phyloP scores from a whole-genome alignment of 768 basidiomycete species.

The Hydnum rufescens region DNA sequence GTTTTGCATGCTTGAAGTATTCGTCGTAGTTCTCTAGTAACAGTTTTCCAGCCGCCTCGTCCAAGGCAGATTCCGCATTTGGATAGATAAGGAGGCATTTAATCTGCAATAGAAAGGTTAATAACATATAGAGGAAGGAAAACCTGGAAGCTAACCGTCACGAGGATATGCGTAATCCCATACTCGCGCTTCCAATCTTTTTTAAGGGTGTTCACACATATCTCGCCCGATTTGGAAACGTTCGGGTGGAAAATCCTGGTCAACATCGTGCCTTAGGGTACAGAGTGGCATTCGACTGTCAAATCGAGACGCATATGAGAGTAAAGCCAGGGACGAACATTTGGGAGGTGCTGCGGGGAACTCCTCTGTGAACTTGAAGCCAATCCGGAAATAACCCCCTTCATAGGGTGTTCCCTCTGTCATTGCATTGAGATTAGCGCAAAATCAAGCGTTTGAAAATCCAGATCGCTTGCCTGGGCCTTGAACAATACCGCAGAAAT shows the following conservation, averaged over 20 bases:
- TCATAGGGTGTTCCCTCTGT: constrained; percentile 48
- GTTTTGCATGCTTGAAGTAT: constrained; percentile 68
- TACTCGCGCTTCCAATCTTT: constrained; percentile 91
- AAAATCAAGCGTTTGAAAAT: constrained; percentile 8
- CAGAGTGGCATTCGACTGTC: constrained; percentile 1
- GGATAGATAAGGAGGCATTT: constrained; percentile 94
- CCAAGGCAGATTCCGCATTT: constrained; percentile 87
- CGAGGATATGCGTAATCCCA: constrained; percentile 78
- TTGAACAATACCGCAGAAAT: constrained; percentile 72
- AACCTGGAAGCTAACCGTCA: constrained; percentile 33
- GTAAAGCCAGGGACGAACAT: constrained; percentile 30
- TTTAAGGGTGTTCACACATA: constrained; percentile 93
- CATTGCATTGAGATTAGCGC: background rate
- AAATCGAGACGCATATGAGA: background rate
- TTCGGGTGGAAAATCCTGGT: constrained; percentile 98
- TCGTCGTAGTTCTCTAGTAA: constrained; percentile 75
- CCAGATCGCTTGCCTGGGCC: constrained; percentile 52
- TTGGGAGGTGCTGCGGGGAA: constrained; percentile 89
- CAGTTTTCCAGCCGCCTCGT: constrained; percentile 90
- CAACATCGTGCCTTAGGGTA: constrained; percentile 52
- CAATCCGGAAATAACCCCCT: constrained; percentile 50
- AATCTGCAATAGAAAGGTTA: background rate
- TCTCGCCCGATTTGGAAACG: constrained; percentile 74
- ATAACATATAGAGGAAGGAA: background rate
- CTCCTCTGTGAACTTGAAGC: constrained; percentile 82